A percentile compares a stretch with the other conserved stretches of the same genome.
Conservation (phyloP, 2,329 filamentous ascomycete genomes). For the Fusarium lyarnte region DNA sequence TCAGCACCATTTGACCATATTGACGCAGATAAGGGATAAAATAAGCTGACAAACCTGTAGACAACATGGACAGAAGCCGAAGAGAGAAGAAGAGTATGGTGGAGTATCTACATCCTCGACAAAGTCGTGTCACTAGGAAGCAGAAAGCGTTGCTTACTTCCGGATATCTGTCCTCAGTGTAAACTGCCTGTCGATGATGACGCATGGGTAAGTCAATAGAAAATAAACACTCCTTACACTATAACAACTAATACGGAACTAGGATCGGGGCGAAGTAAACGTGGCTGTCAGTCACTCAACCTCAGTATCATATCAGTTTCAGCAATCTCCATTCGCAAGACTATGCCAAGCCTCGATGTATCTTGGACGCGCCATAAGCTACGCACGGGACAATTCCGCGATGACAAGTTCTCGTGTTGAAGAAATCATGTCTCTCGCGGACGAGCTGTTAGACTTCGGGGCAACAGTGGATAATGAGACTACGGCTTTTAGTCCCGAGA, state of each 20-base stretch:
- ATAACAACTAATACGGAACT: accelerated
- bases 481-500: accelerated
- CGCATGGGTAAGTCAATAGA: background rate
- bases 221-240: accelerated
- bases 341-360: background rate
- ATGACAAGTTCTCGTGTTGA: background rate
- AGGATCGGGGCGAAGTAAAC: background rate
- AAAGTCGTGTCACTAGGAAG: background rate
- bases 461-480: background rate
- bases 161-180: accelerated
- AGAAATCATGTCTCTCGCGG: background rate
- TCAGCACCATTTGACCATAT: accelerated
- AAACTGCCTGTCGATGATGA: background rate
- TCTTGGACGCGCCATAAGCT: background rate
- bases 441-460: accelerated
- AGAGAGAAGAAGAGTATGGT: background rate
- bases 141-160: background rate
- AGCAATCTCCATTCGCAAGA: background rate
- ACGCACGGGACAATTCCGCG: accelerated
- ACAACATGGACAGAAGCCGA: background rate
- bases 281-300: background rate
- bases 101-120: background rate
- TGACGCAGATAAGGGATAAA: accelerated
- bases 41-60: accelerated
- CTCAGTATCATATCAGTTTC: accelerated